phyloP scores from a whole-genome alignment of 768 basidiomycete species.

The Termitomyces sp. region DNA sequence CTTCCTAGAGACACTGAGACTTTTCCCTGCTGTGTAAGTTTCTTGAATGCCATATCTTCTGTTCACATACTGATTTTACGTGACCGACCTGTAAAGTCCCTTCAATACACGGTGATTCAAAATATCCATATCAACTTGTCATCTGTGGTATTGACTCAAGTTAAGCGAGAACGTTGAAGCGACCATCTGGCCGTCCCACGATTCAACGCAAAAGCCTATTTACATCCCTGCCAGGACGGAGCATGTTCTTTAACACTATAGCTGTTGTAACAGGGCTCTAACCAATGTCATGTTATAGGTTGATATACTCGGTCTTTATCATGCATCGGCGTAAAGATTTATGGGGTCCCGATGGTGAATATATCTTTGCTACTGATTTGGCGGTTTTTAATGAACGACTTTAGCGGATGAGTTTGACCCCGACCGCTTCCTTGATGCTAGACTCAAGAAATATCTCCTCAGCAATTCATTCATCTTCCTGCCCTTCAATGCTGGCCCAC shows the following conservation, averaged over 20 bases:
- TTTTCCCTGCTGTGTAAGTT: slow-evolving; percentile 52
- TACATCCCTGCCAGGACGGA: slow-evolving; percentile 49
- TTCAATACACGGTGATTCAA: slow-evolving; percentile 36
- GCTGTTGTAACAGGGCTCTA: background rate
- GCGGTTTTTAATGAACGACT: background rate
- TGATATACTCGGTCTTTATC: slow-evolving; percentile 50
- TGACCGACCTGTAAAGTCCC: too few species aligned
- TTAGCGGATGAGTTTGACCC: slow-evolving; percentile 65
- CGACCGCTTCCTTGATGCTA: slow-evolving; percentile 62
- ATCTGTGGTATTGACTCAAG: background rate
- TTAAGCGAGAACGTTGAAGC: slow-evolving; percentile 40
- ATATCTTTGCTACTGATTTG: background rate
- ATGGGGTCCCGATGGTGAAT: slow-evolving; percentile 66
- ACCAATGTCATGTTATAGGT: slow-evolving; percentile 18
- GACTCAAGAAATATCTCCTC: slow-evolving; percentile 54
- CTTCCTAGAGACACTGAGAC: slow-evolving; percentile 42
- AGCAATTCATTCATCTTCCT: slow-evolving; percentile 68
- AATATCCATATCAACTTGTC: background rate
- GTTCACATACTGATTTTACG: background rate
- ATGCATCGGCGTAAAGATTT: slow-evolving; percentile 63
- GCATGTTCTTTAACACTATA: slow-evolving; percentile 18
- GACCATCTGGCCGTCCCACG: slow-evolving; percentile 41
- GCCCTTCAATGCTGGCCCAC: slow-evolving; percentile 57
- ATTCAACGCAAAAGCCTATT: slow-evolving; percentile 40
- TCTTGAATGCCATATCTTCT: background rate